Conservation (phyloP, 129 eudicot species). For the Solidago caesia region DNA sequence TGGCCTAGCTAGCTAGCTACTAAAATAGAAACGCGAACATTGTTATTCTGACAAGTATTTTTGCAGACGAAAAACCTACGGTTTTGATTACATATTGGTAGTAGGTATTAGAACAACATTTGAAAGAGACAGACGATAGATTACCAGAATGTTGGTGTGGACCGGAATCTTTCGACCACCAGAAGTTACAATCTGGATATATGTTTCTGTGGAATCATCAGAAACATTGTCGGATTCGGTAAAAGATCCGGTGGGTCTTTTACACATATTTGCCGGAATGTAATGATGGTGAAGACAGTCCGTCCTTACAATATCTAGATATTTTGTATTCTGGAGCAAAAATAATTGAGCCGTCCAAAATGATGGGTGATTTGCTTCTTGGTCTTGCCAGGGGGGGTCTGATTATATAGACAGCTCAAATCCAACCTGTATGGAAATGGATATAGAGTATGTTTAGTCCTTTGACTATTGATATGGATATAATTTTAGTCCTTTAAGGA, state of each 20-base stretch:
- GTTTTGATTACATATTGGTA: too few relatives aligned
- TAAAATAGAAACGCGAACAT: not conserved
- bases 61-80: too few relatives aligned
- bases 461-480: not conserved
- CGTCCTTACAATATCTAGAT: not conserved
- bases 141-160: conserved; percentile 71
- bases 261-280: conserved; percentile 28
- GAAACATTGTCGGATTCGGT: conserved; percentile 27
- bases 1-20: too few relatives aligned
- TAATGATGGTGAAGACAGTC: not conserved
- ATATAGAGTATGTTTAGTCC: not conserved
- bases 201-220: conserved; percentile 47
- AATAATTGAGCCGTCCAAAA: conserved; percentile 6
- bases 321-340: not conserved
- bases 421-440: conserved; percentile 13
- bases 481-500: conserved; percentile 2
- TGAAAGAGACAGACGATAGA: not conserved
- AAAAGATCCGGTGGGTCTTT: conserved; percentile 23
- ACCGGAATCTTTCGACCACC: conserved; percentile 72
- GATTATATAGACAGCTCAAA: conserved; percentile 37
- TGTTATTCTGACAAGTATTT: not conserved
- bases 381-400: conserved; percentile 10
- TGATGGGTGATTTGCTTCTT: not conserved
- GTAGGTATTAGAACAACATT: not conserved
- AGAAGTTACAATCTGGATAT: conserved; percentile 64